Conservation (phyloP, 345 rosid species). For the Camelina hispida region DNA sequence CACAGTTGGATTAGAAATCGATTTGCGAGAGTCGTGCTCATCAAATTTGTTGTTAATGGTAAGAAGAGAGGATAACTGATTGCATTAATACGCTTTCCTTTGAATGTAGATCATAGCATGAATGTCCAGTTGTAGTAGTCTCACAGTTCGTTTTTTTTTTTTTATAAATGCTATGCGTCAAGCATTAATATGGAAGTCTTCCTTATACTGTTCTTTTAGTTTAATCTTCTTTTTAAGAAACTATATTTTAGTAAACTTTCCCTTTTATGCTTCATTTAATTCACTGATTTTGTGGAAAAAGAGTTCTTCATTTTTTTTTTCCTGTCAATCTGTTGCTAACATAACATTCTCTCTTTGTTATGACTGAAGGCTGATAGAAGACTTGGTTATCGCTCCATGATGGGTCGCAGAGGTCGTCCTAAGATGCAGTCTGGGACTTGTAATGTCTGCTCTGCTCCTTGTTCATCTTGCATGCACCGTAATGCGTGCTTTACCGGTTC, state of each 20-base stretch:
- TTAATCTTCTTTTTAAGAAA: not conserved
- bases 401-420: constrained; percentile 51
- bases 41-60: constrained; percentile 20
- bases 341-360: constrained; percentile 19
- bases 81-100: not conserved
- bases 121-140: constrained; percentile 3
- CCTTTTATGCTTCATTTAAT: not conserved
- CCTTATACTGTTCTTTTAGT: not conserved
- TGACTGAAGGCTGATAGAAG: constrained; percentile 39
- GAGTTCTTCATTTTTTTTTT: no score
- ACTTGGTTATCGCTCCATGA: constrained; percentile 36
- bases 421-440: constrained; percentile 73
- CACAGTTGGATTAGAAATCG: constrained; percentile 19
- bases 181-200: not conserved
- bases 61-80: not conserved
- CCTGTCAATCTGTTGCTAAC: not conserved
- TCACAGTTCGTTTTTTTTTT: not conserved
- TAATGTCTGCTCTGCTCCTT: constrained; percentile 77
- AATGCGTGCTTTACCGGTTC: constrained; percentile 51
- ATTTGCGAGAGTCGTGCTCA: not conserved
- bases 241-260: not conserved
- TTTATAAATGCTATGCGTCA: not conserved
- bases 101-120: not conserved
- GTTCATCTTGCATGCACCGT: constrained; percentile 86
- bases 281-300: not conserved